Base-by-base conservation (phyloP, 2,329 filamentous ascomycete species). In the Exophiala bonariae region DNA sequence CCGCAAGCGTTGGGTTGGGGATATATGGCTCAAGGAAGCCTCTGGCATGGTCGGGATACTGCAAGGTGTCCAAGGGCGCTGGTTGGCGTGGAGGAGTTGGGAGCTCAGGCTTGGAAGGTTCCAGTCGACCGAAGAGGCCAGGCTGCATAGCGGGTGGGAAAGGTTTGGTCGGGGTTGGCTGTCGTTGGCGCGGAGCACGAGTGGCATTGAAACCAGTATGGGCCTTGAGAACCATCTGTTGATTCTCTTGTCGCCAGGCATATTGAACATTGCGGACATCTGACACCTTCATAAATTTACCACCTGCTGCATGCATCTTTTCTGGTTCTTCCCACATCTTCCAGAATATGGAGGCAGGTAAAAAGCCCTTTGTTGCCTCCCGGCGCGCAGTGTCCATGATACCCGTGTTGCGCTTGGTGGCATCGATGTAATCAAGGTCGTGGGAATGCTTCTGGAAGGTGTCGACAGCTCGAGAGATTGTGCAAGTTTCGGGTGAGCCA, bases 21-120 rank as follows among this genome's bases (percentile, higher is more conserved):
- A 82, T 65, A 62, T 81, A 82, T 10, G 73, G 68, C 26, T 71
- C 66, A 33, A 82, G 66, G 41, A 76, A 77, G 4, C 66, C 61
- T 34, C 74, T 62, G 3, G 72, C 61, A 33, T 70, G 64, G 11
- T 63, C 56, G 9, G 77, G 69, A 52, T 78, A 78, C 17, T 63
- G 57, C 37, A 74, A 55, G n/a, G 68, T 68, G 59, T 73, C 69
- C 37, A 50, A 40, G 11, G 59, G 52, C n/a, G 55, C 30, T 51
- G 57, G 41, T 65, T 43, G 35, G n/a, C 30, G 19, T 11, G 52
- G 44, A 28, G 35, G 47, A 17, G 46, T 37, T 23, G 43, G n/a
- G 4, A 17, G 23, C 6, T 47, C 44, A 17, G 43, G 36, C 28
- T 49, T 53, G 38, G 41, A 37, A 3, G 49, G 47, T 28, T 55